Evolutionary conservation across 345 rosid genomes (phyloP).

Genomic region (Rubroshorea leprosula): DNA sequence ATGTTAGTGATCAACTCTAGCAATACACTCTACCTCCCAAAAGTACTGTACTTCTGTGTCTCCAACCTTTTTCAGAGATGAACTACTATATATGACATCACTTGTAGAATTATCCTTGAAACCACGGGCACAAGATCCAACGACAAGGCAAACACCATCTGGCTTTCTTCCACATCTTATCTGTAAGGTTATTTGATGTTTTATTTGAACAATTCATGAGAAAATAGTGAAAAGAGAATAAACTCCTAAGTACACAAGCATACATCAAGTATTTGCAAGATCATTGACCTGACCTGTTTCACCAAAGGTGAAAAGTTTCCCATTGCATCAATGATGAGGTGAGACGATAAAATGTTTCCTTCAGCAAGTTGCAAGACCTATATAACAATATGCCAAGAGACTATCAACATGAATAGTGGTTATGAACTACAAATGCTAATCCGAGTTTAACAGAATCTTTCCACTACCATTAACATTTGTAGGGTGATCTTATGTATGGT

Average conservation of each 20-base stretch:
- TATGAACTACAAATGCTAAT: background rate
- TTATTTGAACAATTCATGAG: background rate
- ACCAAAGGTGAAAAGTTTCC: slow-evolving; percentile 93
- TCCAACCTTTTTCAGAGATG: slow-evolving; percentile 60
- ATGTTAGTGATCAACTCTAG: slow-evolving; percentile 1
- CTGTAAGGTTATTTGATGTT: slow-evolving; percentile 26
- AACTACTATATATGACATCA: slow-evolving; percentile 84
- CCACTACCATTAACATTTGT: too few relatives aligned
- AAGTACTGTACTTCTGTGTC: slow-evolving; percentile 68
- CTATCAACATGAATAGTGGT: background rate
- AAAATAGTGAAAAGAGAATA: slow-evolving; percentile 1
- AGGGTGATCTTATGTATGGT: too few relatives aligned
- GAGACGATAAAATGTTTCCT: slow-evolving; percentile 57
- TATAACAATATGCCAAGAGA: slow-evolving; percentile 6
- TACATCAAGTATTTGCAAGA: slow-evolving; percentile 6
- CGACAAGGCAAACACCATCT: slow-evolving; percentile 95
- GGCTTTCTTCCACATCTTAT: slow-evolving; percentile 80
- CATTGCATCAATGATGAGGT: slow-evolving; percentile 80
- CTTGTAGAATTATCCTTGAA: slow-evolving; percentile 63
- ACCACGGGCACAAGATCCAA: slow-evolving; percentile 92
- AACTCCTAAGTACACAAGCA: background rate
- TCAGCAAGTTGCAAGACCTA: slow-evolving; percentile 70
- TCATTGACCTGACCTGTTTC: slow-evolving; percentile 56
- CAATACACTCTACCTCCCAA: slow-evolving; percentile 71
- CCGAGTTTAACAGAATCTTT: too few relatives aligned